Conservation (phyloP, 495 filamentous ascomycete species). For the Pyronema omphalodes region DNA sequence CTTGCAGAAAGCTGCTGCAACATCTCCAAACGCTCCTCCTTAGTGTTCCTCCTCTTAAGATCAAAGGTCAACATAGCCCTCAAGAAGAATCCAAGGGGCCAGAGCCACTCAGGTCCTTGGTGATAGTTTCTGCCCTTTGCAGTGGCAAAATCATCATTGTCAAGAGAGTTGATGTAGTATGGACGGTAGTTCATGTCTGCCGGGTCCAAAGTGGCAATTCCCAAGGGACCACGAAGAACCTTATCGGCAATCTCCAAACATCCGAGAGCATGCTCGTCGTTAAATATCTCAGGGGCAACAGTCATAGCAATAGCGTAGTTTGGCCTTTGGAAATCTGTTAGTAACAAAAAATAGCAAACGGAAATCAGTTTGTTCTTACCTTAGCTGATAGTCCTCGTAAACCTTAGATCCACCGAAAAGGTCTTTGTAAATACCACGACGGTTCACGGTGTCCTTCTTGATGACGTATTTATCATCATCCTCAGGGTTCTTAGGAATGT, state of each 20-base stretch:
- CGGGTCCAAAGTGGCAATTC: constrained; percentile 92
- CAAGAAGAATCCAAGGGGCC: constrained; percentile 90
- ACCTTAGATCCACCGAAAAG: constrained; percentile 70
- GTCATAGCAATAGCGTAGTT: constrained; percentile 96
- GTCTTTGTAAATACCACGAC: constrained; percentile 95
- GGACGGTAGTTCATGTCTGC: constrained; percentile 79
- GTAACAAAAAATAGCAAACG: too few relatives aligned
- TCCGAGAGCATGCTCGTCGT: constrained; percentile 50
- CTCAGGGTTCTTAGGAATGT: constrained; percentile 46
- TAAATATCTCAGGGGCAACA: constrained; percentile 77
- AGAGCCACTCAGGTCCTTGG: constrained; percentile 98
- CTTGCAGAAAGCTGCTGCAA: constrained; percentile 86
- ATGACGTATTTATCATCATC: constrained; percentile 65
- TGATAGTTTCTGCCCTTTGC: constrained; percentile 94
- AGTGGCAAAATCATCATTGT: constrained; percentile 72
- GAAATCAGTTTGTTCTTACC: constrained; percentile 21
- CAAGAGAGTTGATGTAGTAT: constrained; percentile 87
- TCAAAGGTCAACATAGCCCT: constrained; percentile 83
- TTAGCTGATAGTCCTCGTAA: constrained; percentile 93
- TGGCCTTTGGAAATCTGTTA: constrained; percentile 21
- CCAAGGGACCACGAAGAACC: constrained; percentile 64
- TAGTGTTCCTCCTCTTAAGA: constrained; percentile 46
- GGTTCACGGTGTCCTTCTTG: constrained; percentile 59
- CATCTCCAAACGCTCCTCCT: constrained; percentile 52
- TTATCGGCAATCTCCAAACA: constrained; percentile 65